Conservation (phyloP, 1,139 yeast genomes). For the Blastobotrys serpentis region DNA sequence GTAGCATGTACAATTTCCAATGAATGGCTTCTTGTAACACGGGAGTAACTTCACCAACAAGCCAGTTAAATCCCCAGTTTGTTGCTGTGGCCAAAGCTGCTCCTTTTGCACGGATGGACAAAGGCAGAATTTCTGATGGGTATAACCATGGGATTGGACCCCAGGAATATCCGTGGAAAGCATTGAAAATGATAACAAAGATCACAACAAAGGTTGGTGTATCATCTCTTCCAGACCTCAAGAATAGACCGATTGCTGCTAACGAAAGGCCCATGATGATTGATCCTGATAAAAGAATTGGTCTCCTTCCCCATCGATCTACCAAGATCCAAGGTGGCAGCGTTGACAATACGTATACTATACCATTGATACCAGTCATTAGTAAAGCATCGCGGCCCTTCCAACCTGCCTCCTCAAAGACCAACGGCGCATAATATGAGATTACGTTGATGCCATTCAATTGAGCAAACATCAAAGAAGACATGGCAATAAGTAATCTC, state of each 20-base stretch:
- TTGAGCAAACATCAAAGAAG: conserved; percentile 89
- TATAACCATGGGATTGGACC: conserved; percentile 96
- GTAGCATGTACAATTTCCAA: conserved; percentile 81
- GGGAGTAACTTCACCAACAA: conserved; percentile 91
- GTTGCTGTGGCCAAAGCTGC: conserved; percentile 90
- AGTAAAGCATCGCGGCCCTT: conserved; percentile 79
- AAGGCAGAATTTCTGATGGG: conserved; percentile 84
- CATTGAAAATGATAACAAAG: conserved; percentile 75
- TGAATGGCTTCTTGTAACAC: conserved; percentile 70
- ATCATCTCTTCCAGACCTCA: conserved; percentile 54
- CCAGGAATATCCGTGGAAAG: conserved; percentile 84
- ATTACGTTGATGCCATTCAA: conserved; percentile 90
- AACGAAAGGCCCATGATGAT: conserved; percentile 74
- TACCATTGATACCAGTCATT: conserved; percentile 88
- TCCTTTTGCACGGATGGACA: conserved; percentile 85
- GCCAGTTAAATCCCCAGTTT: conserved; percentile 91
- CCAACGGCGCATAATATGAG: conserved; percentile 89
- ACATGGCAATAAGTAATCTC: conserved; percentile 85
- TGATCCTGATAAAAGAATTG: conserved; percentile 75
- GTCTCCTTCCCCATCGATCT: conserved; percentile 89
- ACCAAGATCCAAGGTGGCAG: conserved; percentile 90
- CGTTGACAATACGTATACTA: conserved; percentile 72
- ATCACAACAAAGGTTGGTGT: conserved; percentile 75
- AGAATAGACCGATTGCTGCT: conserved; percentile 62
- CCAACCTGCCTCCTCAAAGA: conserved; percentile 96